Conservation (phyloP, 108 stramenopile species). For the Fragilaria radians region DNA sequence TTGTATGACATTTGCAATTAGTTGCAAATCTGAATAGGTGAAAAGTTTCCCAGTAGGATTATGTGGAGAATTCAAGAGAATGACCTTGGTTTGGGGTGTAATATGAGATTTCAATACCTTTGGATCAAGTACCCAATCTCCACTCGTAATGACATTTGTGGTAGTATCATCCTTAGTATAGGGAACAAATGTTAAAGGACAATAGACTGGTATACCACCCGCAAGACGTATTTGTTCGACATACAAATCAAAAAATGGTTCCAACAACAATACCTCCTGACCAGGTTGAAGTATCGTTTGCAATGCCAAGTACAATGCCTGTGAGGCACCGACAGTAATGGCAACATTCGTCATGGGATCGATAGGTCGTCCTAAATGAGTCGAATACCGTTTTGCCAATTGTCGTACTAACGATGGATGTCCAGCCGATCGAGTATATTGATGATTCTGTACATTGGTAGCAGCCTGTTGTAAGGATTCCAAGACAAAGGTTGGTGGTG, state of each 20-base stretch:
- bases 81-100: constrained; percentile 80
- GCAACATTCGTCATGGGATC: constrained; percentile 85
- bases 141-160: constrained; percentile 41
- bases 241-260: constrained; percentile 98
- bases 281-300: constrained; percentile 79
- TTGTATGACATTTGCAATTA: constrained; percentile 80
- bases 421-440: constrained; percentile 95
- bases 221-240: constrained; percentile 80
- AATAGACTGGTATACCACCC: constrained; percentile 74
- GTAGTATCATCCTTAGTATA: constrained; percentile 32
- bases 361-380: constrained; percentile 69
- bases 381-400: constrained; percentile 83
- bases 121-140: constrained; percentile 82
- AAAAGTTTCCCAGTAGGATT: constrained; percentile 99
- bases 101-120: constrained; percentile 59
- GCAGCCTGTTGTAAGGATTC: constrained; percentile 63
- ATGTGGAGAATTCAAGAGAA: constrained; percentile 96
- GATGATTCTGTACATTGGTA: constrained; percentile 63
- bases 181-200: constrained; percentile 67
- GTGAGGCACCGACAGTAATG: constrained; percentile 92
- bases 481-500: constrained; percentile 78
- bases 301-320: constrained; percentile 81
- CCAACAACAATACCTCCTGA: constrained; percentile 91
- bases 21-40: constrained; percentile 78
- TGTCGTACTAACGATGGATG: constrained; percentile 87